These are phyloP conservation scores for Tillandsia leiboldiana DNA, from an alignment of 176 grass and related monocot species.

Conservation along the genomic window DNA sequence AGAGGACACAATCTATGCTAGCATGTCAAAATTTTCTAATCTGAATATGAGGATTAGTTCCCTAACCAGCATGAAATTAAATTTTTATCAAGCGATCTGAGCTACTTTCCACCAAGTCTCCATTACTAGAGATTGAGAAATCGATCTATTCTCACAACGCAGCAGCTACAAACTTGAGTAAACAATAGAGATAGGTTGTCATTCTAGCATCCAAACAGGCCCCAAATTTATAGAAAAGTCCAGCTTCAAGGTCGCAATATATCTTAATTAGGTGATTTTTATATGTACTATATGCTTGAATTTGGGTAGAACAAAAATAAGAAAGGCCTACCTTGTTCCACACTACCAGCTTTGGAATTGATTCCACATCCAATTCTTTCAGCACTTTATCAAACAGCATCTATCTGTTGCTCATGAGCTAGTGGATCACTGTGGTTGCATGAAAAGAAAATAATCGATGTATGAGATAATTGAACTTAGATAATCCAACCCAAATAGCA, in stretches of 20 bases:
- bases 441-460: conserved; percentile 7
- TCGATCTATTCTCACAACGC: neutral
- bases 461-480: too few relatives aligned
- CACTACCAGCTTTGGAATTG: conserved; percentile 69
- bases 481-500: conserved; percentile 1
- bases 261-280: too few relatives aligned
- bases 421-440: conserved; percentile 64
- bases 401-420: conserved; percentile 81
- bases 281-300: neutral
- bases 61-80: neutral
- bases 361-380: conserved; percentile 66
- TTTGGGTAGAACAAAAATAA: neutral
- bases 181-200: too few relatives aligned
- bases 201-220: too few relatives aligned
- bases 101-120: neutral
- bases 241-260: too few relatives aligned
- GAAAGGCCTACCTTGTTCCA: conserved; percentile 79
- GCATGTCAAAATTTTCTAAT: neutral
- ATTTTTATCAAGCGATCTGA: neutral
- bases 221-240: too few relatives aligned
- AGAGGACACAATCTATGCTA: neutral
- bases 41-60: neutral
- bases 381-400: conserved; percentile 86
- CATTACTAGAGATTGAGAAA: neutral
- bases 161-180: too few relatives aligned